phyloP scores from a whole-genome alignment of 345 rosid species.

The Lepidium aucheri region DNA sequence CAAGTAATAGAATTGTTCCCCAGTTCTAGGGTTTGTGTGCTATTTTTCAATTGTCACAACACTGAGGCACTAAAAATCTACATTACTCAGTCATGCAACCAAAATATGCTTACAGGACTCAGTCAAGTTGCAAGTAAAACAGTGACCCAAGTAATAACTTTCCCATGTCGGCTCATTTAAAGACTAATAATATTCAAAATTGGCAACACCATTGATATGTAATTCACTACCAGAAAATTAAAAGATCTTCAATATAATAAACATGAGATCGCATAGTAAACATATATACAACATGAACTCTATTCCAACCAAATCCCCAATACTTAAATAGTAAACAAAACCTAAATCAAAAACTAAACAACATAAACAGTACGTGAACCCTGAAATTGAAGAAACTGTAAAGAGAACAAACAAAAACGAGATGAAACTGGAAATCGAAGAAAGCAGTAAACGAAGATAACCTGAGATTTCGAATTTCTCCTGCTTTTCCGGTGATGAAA shows the following conservation, averaged over 20 bases:
- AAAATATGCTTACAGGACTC: background rate
- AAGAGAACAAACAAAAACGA: background rate
- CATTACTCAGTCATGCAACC: too few species aligned
- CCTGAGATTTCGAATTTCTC: background rate
- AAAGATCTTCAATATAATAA: background rate
- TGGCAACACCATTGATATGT: background rate
- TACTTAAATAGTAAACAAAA: background rate
- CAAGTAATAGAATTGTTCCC: background rate
- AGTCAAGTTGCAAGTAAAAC: constrained; percentile 1
- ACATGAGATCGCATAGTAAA: background rate
- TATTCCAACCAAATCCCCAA: background rate
- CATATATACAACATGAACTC: background rate
- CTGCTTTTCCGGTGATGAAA: background rate
- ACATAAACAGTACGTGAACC: background rate
- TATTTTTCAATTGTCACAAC: too few species aligned
- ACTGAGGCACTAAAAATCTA: too few species aligned
- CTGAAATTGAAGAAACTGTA: background rate
- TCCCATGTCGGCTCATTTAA: background rate
- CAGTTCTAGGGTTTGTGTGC: too few species aligned
- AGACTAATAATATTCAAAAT: background rate
- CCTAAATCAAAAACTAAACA: background rate
- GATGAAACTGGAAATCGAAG: background rate
- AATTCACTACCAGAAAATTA: background rate
- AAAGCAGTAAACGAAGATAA: background rate
- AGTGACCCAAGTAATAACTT: background rate